Evolutionary conservation across 768 basidiomycete genomes (phyloP).

Genomic region (Megacollybia marginata): DNA sequence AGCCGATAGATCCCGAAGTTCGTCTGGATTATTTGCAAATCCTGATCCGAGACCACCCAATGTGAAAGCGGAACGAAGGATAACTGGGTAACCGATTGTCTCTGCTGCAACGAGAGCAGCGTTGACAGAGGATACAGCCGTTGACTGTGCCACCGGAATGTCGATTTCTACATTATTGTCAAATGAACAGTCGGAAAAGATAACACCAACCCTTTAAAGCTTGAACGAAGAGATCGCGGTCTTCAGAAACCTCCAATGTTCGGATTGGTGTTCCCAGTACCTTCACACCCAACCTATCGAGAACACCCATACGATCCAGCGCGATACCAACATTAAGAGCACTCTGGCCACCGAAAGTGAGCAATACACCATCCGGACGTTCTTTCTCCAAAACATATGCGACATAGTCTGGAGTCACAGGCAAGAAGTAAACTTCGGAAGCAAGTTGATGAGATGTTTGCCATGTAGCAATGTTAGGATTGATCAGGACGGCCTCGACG

Average conservation of each 20-base stretch:
- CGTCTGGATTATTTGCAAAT: slow-evolving; percentile 91
- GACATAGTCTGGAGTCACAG: slow-evolving; percentile 94
- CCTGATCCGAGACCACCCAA: slow-evolving; percentile 98
- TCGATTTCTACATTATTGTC: slow-evolving; percentile 65
- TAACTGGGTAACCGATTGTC: slow-evolving; percentile 93
- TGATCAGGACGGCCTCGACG: slow-evolving; percentile 90
- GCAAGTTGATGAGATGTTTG: slow-evolving; percentile 98
- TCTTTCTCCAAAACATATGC: slow-evolving; percentile 99
- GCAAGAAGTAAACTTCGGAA: slow-evolving; percentile 94
- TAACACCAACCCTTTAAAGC: slow-evolving; percentile 75
- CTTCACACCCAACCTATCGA: slow-evolving; percentile 86
- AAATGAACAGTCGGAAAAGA: neutral
- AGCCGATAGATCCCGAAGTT: slow-evolving; percentile 89
- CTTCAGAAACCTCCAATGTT: slow-evolving; percentile 95
- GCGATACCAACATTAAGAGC: slow-evolving; percentile 97
- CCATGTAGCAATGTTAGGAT: slow-evolving; percentile 99
- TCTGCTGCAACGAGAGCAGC: slow-evolving; percentile 89
- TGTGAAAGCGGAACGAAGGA: slow-evolving; percentile 93
- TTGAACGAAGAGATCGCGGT: slow-evolving; percentile 91
- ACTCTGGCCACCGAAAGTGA: slow-evolving; percentile 97
- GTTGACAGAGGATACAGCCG: slow-evolving; percentile 92
- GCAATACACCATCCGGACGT: slow-evolving; percentile 91
- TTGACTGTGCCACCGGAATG: slow-evolving; percentile 92
- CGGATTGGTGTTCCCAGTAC: slow-evolving; percentile 94
- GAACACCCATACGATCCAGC: slow-evolving; percentile 92